Evolutionary conservation across 192 early-diverging fungal species (phyloP).

Genomic region (Backusella circina): DNA sequence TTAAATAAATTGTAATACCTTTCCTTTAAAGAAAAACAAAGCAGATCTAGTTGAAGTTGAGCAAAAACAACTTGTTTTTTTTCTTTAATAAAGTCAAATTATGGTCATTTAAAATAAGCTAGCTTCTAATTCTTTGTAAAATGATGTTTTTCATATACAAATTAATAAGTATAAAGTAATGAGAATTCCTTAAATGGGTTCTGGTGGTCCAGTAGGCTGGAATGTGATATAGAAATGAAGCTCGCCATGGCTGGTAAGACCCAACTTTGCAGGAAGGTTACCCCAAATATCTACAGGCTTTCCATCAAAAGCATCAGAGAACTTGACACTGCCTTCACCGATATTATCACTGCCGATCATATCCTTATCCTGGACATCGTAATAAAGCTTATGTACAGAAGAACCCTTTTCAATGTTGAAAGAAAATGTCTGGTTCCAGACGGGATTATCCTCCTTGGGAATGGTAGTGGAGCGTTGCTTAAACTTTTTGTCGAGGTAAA

Average conservation of each 20-base stretch:
- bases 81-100: background rate
- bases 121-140: background rate
- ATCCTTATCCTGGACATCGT: conserved; percentile 36
- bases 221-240: conserved; percentile 36
- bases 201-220: background rate
- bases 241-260: conserved; percentile 24
- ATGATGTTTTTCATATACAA: background rate
- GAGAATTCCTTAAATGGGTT: background rate
- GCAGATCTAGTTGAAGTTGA: background rate
- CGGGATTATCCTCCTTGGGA: conserved; percentile 17
- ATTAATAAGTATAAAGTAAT: background rate
- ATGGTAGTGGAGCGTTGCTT: conserved; percentile 16
- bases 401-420: conserved; percentile 14
- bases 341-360: conserved; percentile 33
- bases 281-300: conserved; percentile 19
- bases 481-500: conserved; percentile 22
- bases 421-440: conserved; percentile 25
- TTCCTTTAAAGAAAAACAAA: background rate
- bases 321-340: conserved; percentile 25
- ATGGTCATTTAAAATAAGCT: background rate
- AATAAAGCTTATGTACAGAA: conserved; percentile 28
- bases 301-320: conserved; percentile 22
- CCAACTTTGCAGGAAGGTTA: conserved; percentile 34
- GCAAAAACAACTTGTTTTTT: background rate
- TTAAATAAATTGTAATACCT: background rate